Evolutionary conservation across 352 stramenopile species (phyloP).

Genomic region (Phytophthora pinifolia): DNA sequence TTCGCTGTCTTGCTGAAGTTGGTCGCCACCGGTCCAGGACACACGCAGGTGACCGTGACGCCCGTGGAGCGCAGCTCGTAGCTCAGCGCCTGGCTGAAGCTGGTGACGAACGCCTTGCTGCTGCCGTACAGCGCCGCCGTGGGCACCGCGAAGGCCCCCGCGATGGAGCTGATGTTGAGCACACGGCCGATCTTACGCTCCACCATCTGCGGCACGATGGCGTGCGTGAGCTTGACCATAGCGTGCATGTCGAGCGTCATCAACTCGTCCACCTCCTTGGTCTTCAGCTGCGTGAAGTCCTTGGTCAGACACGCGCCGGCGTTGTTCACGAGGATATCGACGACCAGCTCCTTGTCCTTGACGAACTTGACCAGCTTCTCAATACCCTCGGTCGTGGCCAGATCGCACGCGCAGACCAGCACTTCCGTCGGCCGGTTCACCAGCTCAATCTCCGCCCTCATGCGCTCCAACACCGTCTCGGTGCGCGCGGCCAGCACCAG

Average conservation of each 20-base stretch:
- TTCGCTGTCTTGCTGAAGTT: slow-evolving; percentile 59
- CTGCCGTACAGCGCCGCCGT: slow-evolving; percentile 73
- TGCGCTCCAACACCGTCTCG: slow-evolving; percentile 60
- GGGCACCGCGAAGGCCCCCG: slow-evolving; percentile 47
- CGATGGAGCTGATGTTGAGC: slow-evolving; percentile 81
- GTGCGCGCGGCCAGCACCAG: slow-evolving; percentile 67
- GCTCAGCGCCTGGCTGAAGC: slow-evolving; percentile 77
- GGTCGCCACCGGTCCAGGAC: slow-evolving; percentile 65
- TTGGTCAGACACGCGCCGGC: slow-evolving; percentile 46
- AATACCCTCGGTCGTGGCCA: slow-evolving; percentile 55
- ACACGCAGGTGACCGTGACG: slow-evolving; percentile 83
- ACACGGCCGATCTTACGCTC: slow-evolving; percentile 65
- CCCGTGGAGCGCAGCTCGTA: slow-evolving; percentile 77
- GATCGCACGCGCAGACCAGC: slow-evolving; percentile 58
- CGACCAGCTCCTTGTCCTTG: slow-evolving; percentile 50
- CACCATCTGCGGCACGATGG: slow-evolving; percentile 76
- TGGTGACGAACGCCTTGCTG: slow-evolving; percentile 77
- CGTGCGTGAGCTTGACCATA: slow-evolving; percentile 58
- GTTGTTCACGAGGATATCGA: slow-evolving; percentile 90
- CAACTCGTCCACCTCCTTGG: slow-evolving; percentile 53
- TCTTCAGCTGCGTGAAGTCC: slow-evolving; percentile 44
- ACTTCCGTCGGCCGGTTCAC: slow-evolving; percentile 64
- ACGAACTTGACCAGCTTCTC: slow-evolving; percentile 58
- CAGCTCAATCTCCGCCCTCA: slow-evolving; percentile 74
- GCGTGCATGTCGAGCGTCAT: slow-evolving; percentile 73